Evolutionary conservation across 2,329 filamentous ascomycete genomes (phyloP), one percentile per base, ranked within the genome.

Genomic region (Fusarium hostae): DNA sequence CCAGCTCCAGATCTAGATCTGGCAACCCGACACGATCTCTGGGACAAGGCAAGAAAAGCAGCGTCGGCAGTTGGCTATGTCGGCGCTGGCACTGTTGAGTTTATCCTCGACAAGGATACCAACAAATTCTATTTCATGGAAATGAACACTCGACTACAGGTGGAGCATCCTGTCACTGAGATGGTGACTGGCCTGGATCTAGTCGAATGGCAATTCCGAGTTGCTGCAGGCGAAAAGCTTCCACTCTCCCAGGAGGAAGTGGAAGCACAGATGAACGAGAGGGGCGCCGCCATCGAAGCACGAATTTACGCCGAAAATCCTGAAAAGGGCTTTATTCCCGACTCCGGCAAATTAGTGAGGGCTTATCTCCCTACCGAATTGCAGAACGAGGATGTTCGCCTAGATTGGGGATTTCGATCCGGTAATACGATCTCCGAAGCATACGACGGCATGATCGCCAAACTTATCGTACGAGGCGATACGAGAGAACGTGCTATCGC

Each of bases 361-460:
- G 89, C 98, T 15, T 88, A 89, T 37, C 94, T 93, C 3, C 95
- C 95, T 0, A 81, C 37, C 80, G 84, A 52, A 84, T 87, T 9
- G 88, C 89, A 74, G 30, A 74, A 57, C 40, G 87, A 91, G 2
- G 92, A 94, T 70, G 88, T 98, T 35, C 91, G 96, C 43, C 94
- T 99, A 72, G 96, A 99, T 78, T 94, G 95, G 48, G 96, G 96
- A 3, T 98, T 98, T 79, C 89, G 95, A 32, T 88, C 94, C 74
- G 96, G 96, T 30, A 95, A 97, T 79, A 94, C 94, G 70, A 93
- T 99, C 5, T 97, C 95, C 0, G 94, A 95, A 64, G 93, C 96
- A 59, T 99, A 99, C 81, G 96, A 99, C 76, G 96, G 96, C 32
- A 99, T 99, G 96, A 97, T 99, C 74, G 94, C 96, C 47, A 99